phyloP scores from a whole-genome alignment of 2,329 filamentous ascomycete species.

The Verruconis gallopava region DNA sequence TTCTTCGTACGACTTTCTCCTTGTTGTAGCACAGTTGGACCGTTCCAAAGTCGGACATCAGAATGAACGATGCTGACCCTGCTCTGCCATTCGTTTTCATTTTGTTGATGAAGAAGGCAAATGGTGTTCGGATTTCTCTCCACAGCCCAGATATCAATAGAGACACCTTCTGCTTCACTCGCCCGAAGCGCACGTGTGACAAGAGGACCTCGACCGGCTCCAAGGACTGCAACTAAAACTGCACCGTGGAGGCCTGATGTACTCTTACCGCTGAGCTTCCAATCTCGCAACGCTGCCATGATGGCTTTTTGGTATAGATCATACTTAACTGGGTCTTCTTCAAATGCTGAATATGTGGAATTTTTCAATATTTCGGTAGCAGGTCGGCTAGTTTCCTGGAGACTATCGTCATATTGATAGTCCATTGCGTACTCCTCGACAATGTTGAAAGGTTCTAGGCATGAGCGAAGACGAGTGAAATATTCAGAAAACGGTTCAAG shows the following conservation, averaged over 20 bases:
- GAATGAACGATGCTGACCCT: constrained; percentile 82
- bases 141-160: constrained; percentile 78
- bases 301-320: constrained; percentile 86
- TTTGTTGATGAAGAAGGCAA: constrained; percentile 79
- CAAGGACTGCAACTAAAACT: constrained; percentile 81
- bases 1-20: no score
- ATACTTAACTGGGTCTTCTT: constrained; percentile 97
- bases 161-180: constrained; percentile 59
- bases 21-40: constrained; percentile 54
- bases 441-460: constrained; percentile 53
- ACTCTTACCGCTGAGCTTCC: constrained; percentile 58
- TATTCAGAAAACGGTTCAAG: constrained; percentile 47
- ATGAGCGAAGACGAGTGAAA: constrained; percentile 68
- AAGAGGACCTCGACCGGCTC: constrained; percentile 82
- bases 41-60: constrained; percentile 95
- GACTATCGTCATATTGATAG: constrained; percentile 87
- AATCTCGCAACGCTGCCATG: constrained; percentile 66
- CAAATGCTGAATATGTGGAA: constrained; percentile 95
- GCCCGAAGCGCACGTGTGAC: constrained; percentile 79
- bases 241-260: constrained; percentile 55
- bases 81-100: constrained; percentile 62
- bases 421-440: constrained; percentile 56
- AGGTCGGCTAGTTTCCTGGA: constrained; percentile 89
- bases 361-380: constrained; percentile 94
- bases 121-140: constrained; percentile 99